Evolutionary conservation across 176 grass and related monocot genomes (phyloP), one percentile per base, ranked within the genome.

Genomic region (Eragrostis curvula): DNA sequence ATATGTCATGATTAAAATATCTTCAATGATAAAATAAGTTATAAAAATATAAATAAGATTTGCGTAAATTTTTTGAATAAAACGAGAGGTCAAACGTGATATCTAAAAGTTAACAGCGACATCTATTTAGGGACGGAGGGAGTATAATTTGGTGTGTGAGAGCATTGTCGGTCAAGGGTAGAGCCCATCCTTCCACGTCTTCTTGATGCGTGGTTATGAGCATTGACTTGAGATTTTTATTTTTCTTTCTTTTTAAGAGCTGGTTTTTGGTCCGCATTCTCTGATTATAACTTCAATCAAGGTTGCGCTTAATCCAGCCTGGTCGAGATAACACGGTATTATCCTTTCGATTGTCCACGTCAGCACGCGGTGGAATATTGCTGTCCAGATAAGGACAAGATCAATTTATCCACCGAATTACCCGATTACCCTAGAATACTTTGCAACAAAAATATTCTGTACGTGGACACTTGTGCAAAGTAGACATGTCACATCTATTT

Each of bases 371-470:
- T 71, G 71, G 11, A 24, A 53, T 66, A 12, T 23, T 36, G 56
- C 28, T 7, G 36, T 73, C 10, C 30, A 65, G 80, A 93, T 90
- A 84, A 90, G 78, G 63, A 69, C 10, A 0, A 29, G 32, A 36
- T 36, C 5, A 58, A 58, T 8, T 39, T 20, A 77, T 36, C 3
- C 44, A 43, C 15, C 0, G 1, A 60, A 55, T 11, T 76, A 81
- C 83, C 28, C 57, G 57, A 73, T 17, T 63, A 16, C 32, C 76
- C 36, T 42, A 0, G 2, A 15, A 7, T 1, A 30, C 5, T 56
- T 23, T 47, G 5, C 68, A 71, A 0, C 75, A 4, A 61, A 28
- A 39, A 55, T 42, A 64, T 63, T 41, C 41, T 29, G 7, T 49
- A 9, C 16, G 28, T 21, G 51, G 42, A 49, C 29, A 47, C 21